Percentiles rank a stretch among this genome's conserved stretches.
These are phyloP conservation scores for Phytophthora agathidicida DNA, from an alignment of 352 stramenopile genomes.

Conservation along the genomic window DNA sequence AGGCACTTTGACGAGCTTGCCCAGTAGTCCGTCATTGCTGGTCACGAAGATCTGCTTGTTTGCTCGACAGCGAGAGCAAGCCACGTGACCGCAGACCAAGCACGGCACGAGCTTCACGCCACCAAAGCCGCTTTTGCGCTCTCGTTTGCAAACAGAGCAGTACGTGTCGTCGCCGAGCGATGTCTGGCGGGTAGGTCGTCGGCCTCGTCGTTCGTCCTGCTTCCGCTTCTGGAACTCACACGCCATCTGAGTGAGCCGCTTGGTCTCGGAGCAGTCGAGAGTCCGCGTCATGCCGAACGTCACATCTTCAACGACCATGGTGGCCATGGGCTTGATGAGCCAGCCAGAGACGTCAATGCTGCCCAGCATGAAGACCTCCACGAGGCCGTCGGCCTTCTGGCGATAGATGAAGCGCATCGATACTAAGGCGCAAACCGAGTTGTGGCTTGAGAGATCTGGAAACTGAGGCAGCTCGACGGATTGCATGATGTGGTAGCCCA, in stretches of 20 bases:
- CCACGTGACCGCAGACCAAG: slow-evolving; percentile 43
- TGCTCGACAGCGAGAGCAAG: slow-evolving; percentile 49
- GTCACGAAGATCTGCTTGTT: slow-evolving; percentile 53
- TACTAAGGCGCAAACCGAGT: slow-evolving; percentile 46
- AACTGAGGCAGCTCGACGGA: slow-evolving; percentile 54
- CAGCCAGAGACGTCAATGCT: slow-evolving; percentile 42
- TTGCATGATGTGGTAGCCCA: slow-evolving; percentile 63
- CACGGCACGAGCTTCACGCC: slow-evolving; percentile 56
- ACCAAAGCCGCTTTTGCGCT: slow-evolving; percentile 42
- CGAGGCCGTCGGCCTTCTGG: slow-evolving; percentile 42
- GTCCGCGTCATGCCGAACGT: slow-evolving; percentile 39
- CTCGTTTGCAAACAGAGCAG: slow-evolving; percentile 36
- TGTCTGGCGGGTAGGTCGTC: slow-evolving; percentile 21
- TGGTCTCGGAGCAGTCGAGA: slow-evolving; percentile 52
- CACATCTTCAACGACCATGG: slow-evolving; percentile 43
- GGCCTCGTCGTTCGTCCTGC: slow-evolving; percentile 26
- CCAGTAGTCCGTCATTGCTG: slow-evolving; percentile 43
- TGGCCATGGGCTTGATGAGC: slow-evolving; percentile 37
- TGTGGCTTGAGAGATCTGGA: slow-evolving; percentile 40
- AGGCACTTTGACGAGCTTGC: slow-evolving; percentile 43
- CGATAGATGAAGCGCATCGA: slow-evolving; percentile 53
- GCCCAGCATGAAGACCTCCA: slow-evolving; percentile 60
- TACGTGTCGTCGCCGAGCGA: slow-evolving; percentile 4
- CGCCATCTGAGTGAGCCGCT: slow-evolving; percentile 53
- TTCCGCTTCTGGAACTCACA: slow-evolving; percentile 37